Conservation (phyloP, 1,139 yeast species). For the Barnettozyma hawaiiensis region DNA sequence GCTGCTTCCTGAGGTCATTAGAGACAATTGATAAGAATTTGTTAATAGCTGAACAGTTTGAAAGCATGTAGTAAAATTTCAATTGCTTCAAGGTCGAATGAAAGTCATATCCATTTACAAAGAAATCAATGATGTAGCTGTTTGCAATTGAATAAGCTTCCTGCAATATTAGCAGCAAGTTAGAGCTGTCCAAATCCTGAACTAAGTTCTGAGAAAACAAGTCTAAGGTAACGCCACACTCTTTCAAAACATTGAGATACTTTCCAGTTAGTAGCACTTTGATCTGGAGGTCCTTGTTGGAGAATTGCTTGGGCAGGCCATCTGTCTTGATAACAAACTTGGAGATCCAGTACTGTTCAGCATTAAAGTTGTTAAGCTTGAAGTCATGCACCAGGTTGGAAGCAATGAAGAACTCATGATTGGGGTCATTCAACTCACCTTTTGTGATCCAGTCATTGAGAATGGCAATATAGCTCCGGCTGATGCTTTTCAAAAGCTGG, state of each 20-base stretch:
- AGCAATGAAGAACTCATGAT: slow-evolving; percentile 74
- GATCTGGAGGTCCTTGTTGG: slow-evolving; percentile 47
- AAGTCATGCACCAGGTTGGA: slow-evolving; percentile 28
- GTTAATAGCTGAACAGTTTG: slow-evolving; percentile 22
- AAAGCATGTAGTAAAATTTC: slow-evolving; percentile 50
- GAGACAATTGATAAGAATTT: slow-evolving; percentile 37
- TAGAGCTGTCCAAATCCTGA: slow-evolving; percentile 49
- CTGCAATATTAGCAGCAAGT: slow-evolving; percentile 52
- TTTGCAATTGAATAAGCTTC: slow-evolving; percentile 70
- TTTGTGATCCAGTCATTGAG: slow-evolving; percentile 70
- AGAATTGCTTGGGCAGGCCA: slow-evolving; percentile 67
- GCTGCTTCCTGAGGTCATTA: slow-evolving; percentile 37
- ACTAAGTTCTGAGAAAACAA: slow-evolving; percentile 26
- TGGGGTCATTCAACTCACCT: slow-evolving; percentile 75
- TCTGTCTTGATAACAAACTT: slow-evolving; percentile 70
- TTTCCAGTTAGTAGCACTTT: slow-evolving; percentile 82
- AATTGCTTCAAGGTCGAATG: slow-evolving; percentile 41
- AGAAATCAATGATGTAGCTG: slow-evolving; percentile 48
- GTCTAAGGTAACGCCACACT: slow-evolving; percentile 26
- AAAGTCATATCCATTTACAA: slow-evolving; percentile 59
- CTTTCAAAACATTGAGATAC: slow-evolving; percentile 66
- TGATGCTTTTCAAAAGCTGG: slow-evolving; percentile 50
- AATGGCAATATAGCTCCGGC: slow-evolving; percentile 61
- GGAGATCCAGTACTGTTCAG: slow-evolving; percentile 85
- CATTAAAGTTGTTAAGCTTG: slow-evolving; percentile 41